Evolutionary conservation across 2,329 filamentous ascomycete species (phyloP).

Genomic region (Talaromyces sp.): DNA sequence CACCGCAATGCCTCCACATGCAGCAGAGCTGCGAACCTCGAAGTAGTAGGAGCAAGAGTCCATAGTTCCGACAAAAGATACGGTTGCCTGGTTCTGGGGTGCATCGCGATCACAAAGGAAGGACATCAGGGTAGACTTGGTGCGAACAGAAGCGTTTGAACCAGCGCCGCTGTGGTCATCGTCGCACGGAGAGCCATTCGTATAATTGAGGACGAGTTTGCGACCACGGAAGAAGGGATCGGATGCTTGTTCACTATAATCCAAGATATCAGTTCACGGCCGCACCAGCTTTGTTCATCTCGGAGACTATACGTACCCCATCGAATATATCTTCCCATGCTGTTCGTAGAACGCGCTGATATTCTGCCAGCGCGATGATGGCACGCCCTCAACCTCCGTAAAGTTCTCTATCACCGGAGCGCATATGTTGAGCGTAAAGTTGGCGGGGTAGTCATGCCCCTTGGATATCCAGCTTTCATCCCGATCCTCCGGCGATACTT

Average conservation of each 20-base stretch:
- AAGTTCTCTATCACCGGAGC: slow-evolving; percentile 52
- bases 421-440: slow-evolving; percentile 56
- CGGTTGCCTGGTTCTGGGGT: slow-evolving; percentile 64
- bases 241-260: slow-evolving; percentile 46
- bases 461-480: slow-evolving; percentile 52
- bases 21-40: slow-evolving; percentile 82
- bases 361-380: slow-evolving; percentile 46
- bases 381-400: slow-evolving; percentile 50
- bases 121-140: slow-evolving; percentile 83
- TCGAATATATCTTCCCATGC: slow-evolving; percentile 48
- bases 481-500: slow-evolving; percentile 39
- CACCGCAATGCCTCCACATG: slow-evolving; percentile 72
- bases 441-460: slow-evolving; percentile 54
- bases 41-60: slow-evolving; percentile 97
- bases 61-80: slow-evolving; percentile 84
- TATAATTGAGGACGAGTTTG: slow-evolving; percentile 75
- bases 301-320: slow-evolving; percentile 41
- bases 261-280: slow-evolving; percentile 5
- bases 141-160: slow-evolving; percentile 27
- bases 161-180: slow-evolving; percentile 31
- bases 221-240: slow-evolving; percentile 53
- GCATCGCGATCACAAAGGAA: slow-evolving; percentile 91
- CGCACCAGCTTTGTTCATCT: neutral
- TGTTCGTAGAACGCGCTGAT: slow-evolving; percentile 54
- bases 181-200: slow-evolving; percentile 71